Base-by-base conservation (phyloP, 2,329 filamentous ascomycete genomes). In the Pyricularia sp. region DNA sequence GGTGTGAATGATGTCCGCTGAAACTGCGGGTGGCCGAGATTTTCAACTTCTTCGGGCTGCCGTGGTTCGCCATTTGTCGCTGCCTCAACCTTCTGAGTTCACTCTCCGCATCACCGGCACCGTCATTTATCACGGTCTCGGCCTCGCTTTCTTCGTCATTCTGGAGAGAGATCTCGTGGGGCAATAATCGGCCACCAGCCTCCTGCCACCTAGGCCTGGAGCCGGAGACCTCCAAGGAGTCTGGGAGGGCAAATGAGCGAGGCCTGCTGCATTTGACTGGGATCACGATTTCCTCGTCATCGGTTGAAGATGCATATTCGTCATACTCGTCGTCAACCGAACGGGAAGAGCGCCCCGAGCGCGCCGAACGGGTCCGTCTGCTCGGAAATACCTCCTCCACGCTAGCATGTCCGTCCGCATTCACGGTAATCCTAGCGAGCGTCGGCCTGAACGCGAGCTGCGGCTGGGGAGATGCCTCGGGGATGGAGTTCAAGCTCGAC, bases 211-310 rank as follows among this genome's bases (percentile, higher is more conserved):
- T 78, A 59, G 79, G 78, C 1, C 77, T 77, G 8, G 74, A 69
- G 2, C 79, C 77, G 3, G 73, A 70, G 5, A 82, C 79, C 67
- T 79, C 81, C 33, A 77, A 73, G 0, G 83, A 81, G 64, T 84
- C 81, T 0, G 82, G 83, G 8, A 85, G 73, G 1, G 79, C 81
- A 71, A 86, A 87, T 0, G 84, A 87, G 4, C 78, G 77, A 66
- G 79, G 83, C 59, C 84, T 79, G 71, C 84, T 87, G 6, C 22
- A 13, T 28, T 57, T 57, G n/a, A 22, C 24, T 33, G 85, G 84
- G 53, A 88, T 84, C 62, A 87, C 79, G 66, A 88, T 87, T 13
- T 83, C 84, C 65, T 88, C 85, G 64, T 88, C 85, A 67, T 88
- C 85, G 4, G 80, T 81, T 0, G 84, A 86, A 1, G 83, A 86